Evolutionary conservation across 192 early-diverging fungal genomes (phyloP), one percentile per base, ranked within the genome.

Genomic region (Mortierella hygrophila): DNA sequence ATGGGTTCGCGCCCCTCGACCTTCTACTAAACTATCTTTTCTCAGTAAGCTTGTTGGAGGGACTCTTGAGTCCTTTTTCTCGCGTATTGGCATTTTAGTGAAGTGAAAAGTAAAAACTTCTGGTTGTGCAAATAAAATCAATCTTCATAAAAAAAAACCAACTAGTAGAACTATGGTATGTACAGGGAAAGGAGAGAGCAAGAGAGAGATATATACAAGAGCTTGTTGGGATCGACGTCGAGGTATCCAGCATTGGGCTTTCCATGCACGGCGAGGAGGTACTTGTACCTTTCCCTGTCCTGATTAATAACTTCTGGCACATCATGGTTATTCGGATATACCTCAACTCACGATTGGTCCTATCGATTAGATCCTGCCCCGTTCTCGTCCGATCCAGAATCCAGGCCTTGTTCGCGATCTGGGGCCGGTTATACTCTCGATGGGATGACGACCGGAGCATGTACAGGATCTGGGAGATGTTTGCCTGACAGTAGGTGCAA

Each of bases 1-100:
- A 91, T 96, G 91, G 98, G 94, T 89, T 93, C 94, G 90, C 96
- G 98, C 88, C 98, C 98, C 88, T 93, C 93, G 86, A 99, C 98
- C 83, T 96, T 97, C 93, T 94, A 90, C 77, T 97, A 95, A 95
- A 78, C 74, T 70, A 44, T 54, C 42, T 78, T 65, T 29, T 29
- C 29, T 65, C 26, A 29, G 26, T 73, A 47, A 21, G 41, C 42
- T 23, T 26, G 72, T 47, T 73, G 72, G 72, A 21, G 41, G 46
- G 72, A 52, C 26, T 47, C 32, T 15, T 29, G 32, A 4, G 32
- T 42, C 70, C 20, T 42, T 73, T 73, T 73, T 65, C 60, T 65
- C 60, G 60, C 60, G 60, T 65, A 65, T 65, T 65, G 60, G 60
- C 60, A 32, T 65, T 29, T 32, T 65, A 65, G 60, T 65, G 60